Percentiles rank a stretch among this genome's conserved stretches.
Evolutionary conservation across 495 filamentous ascomycete species (phyloP).

Genomic region (Podospora conica): DNA sequence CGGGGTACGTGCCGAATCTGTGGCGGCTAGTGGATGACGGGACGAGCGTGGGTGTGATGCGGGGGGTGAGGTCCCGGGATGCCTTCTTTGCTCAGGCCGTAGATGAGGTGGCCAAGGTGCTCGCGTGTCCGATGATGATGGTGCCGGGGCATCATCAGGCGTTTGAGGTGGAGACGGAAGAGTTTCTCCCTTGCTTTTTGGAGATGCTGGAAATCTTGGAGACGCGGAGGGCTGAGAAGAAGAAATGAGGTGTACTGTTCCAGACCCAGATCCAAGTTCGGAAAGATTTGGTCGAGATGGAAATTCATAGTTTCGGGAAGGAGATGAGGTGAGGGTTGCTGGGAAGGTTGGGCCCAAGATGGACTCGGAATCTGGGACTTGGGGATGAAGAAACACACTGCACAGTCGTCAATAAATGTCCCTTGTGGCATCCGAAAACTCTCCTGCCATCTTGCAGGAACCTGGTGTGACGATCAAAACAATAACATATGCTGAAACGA

Average conservation of each 20-base stretch:
- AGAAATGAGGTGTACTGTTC: not conserved
- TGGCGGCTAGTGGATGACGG: constrained; percentile 15
- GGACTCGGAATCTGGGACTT: too few species aligned
- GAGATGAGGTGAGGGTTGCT: too few species aligned
- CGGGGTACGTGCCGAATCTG: constrained; percentile 20
- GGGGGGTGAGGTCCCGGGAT: constrained; percentile 18
- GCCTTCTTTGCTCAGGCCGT: constrained; percentile 22
- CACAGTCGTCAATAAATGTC: too few species aligned
- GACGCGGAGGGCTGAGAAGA: constrained; percentile 2
- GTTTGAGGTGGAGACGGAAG: constrained; percentile 23
- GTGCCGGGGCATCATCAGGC: constrained; percentile 27
- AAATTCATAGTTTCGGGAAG: too few species aligned
- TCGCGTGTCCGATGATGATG: constrained; percentile 14
- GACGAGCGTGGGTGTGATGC: constrained; percentile 20
- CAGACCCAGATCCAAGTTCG: not conserved
- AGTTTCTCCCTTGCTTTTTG: constrained; percentile 18
- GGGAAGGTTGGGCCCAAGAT: too few species aligned
- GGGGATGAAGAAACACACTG: too few species aligned
- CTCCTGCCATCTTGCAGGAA: not conserved
- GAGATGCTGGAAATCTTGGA: constrained; percentile 12
- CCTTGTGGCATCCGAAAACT: too few species aligned
- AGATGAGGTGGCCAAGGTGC: constrained; percentile 19
- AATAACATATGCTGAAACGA: not conserved
- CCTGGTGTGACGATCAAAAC: not conserved
- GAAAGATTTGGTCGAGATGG: too few species aligned